Base-by-base conservation (phyloP, 768 basidiomycete species). In the Galerina sulciceps region DNA sequence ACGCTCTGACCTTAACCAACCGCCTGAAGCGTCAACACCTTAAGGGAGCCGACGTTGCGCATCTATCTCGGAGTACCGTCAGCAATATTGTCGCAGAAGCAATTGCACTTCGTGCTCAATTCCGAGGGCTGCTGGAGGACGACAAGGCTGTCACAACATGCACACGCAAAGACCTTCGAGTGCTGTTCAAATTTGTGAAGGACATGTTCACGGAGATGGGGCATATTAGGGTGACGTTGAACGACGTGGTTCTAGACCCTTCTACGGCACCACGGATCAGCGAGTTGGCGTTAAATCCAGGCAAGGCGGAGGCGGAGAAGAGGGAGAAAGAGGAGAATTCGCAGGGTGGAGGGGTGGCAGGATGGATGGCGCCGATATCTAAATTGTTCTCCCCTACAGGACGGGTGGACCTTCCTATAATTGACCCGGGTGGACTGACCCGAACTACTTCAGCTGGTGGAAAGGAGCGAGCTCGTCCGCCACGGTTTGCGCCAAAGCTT, bases 21-120 rank as follows among this genome's bases (percentile, higher is more conserved):
- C 88, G 97, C 23, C 78, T 99, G 23, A 96, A 93, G 73, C 89
- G 94, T 55, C 96, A 98, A 65, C 86, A 95, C 66, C 80, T 99
- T 17, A 84, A 84, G 58, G 90, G 89, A 20, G 90, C 93, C 9
- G 94, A 97, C 64, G 83, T 98, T 31, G 84, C 86, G 31, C 90
- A 97, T 69, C 81, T 99, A 15, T 96, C 94, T 0, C 86, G 89
- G 44, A 85, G 83, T 22, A 97, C 94, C 0, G 81, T 99, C 58
- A 82, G 83, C 57, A 81, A 82, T 50, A 86, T 99, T 49, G 67
- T 94, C 13, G 74, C 80, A 22, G 96, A 99, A 51, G 79, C 86
- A 10, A 78, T 79, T 10, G 79, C 79, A 11, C 76, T 96, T n/a
- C 86, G 94, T 1, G 67, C 75, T 8, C 88, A 90, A 44, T 94